Conservation (phyloP, 495 filamentous ascomycete genomes). For the Penicillium ucsense region DNA sequence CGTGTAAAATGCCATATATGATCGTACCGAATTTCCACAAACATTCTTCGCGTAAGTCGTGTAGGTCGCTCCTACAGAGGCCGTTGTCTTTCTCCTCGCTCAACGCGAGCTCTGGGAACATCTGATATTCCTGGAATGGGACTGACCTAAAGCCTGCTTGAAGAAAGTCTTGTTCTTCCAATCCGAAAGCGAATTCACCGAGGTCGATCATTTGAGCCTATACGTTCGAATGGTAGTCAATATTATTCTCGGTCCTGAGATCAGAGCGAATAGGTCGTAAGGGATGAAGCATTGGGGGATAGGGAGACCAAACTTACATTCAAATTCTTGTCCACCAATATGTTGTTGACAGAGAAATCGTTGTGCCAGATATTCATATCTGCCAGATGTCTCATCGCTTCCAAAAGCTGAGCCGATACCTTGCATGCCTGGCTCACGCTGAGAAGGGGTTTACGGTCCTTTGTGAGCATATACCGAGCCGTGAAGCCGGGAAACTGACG, state of each 20-base stretch:
- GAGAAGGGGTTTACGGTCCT: conserved; percentile 6
- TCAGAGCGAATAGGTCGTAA: background rate
- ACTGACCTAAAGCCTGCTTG: background rate
- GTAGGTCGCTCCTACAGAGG: background rate
- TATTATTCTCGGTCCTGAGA: background rate
- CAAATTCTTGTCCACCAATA: conserved; percentile 13
- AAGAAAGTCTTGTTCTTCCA: conserved; percentile 5
- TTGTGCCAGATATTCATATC: conserved; percentile 17
- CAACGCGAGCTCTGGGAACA: conserved; percentile 12
- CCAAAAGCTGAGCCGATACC: conserved; percentile 16
- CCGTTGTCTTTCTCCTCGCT: background rate
- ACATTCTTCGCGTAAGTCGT: conserved; percentile 3
- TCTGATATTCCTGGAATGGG: conserved; percentile 14
- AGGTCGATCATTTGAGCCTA: conserved; percentile 14
- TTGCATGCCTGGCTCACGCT: conserved; percentile 16
- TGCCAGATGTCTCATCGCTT: conserved; percentile 13
- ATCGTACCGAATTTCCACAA: conserved; percentile 17
- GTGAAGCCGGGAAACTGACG: conserved; percentile 8
- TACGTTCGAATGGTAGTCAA: background rate
- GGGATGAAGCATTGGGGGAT: background rate
- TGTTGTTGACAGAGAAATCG: conserved; percentile 18
- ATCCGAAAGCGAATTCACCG: conserved; percentile 7
- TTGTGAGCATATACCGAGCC: conserved; percentile 6
- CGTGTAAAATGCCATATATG: conserved; percentile 16
- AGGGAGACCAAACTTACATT: conserved; percentile 9